Base-by-base conservation (phyloP, 2,329 filamentous ascomycete species). In the Chaetomiaceae sp. region DNA sequence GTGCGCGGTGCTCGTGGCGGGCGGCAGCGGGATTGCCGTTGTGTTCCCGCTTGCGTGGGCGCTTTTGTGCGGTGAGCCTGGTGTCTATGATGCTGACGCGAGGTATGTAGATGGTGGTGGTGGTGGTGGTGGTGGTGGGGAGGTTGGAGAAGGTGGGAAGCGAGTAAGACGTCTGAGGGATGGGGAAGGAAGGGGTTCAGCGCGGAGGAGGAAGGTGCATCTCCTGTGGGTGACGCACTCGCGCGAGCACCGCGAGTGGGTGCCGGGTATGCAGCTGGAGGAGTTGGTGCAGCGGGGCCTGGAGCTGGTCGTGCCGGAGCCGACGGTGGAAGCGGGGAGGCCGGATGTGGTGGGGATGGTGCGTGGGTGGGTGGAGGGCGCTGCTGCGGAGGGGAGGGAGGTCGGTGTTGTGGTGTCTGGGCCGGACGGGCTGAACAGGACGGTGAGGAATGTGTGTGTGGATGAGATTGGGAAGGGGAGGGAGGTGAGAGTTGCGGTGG, bases 1-100 rank as follows among this genome's bases (percentile, higher is more conserved):
- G 32, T 67, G 72, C 0, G 69, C 73, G 0, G 61, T 84, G 4
- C 59, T 84, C 10, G 66, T 85, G 8, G 79, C 79, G 1, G 80
- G 81, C 3, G 81, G 81, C 0, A 80, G 76, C 22, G 81, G 81
- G 5, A 81, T 84, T 36, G 81, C 79, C 2, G 80, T 84, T 19
- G 72, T 74, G 0, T 82, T 81, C 56, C 79, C 80, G 0, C 64
- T 84, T 2, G 66, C 77, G 1, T 79, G 76, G 66, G 66, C 73
- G n/a, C 59, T 79, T 1, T 59, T 72, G n/a, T n/a, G n/a, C n/a
- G n/a, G n/a, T n/a, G n/a, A n/a, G n/a, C n/a, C n/a, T n/a, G n/a
- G n/a, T 0, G 56, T 55, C 6, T 49, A 49, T 10, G 48, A 57
- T 11, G 10, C 10, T 29, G 4, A 11, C 9, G 10, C 27, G 10